Base-by-base conservation (phyloP, 2,329 filamentous ascomycete species). In the Cladophialophora yegresii region DNA sequence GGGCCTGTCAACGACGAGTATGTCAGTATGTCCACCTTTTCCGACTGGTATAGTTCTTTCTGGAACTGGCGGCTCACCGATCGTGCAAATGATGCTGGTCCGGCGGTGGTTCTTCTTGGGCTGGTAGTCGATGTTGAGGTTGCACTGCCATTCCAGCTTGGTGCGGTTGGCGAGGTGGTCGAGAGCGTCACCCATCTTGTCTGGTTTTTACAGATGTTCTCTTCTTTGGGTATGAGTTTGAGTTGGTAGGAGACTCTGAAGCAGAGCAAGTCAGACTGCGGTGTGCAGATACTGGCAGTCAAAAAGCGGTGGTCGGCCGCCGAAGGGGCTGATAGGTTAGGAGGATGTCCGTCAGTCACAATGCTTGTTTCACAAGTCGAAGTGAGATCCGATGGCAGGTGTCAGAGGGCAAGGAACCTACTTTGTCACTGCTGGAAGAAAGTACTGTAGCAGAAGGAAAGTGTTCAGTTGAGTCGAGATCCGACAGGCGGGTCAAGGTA, bases 1-100 rank as follows among this genome's bases (percentile, higher is more conserved):
- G 95, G 95, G 69, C 95, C 85, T 85, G 71, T 28, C 32, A 20
- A 9, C 16, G 5, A 59, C 20, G 22, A 59, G 26, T 40, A 13
- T 12, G 36, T 51, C 51, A n/a, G 45, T 23, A 28, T 59, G 8
- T 43, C 47, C 6, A 8, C 16, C 6, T 43, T n/a, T 43, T 12
- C 9, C 6, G 10, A 43, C 36, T 8, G n/a, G 22, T 9, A 8
- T 8, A 26, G n/a, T 32, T 59, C 10, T 23, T 23, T 49, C 13
- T 28, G 10, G 43, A 13, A 16, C 16, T 51, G 47, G 26, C 53
- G n/a, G 72, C 82, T 74, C 79, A 87, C 85, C 95, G 78, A 99
- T 98, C 74, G 95, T 98, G 84, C 93, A 92, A 81, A 99, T 97
- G 83, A 99, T 99, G 76, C 93, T 96, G 69, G 93, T 96, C 73